These are phyloP conservation scores for Suillus plorans DNA, from an alignment of 768 basidiomycete genomes.

Conservation along the genomic window DNA sequence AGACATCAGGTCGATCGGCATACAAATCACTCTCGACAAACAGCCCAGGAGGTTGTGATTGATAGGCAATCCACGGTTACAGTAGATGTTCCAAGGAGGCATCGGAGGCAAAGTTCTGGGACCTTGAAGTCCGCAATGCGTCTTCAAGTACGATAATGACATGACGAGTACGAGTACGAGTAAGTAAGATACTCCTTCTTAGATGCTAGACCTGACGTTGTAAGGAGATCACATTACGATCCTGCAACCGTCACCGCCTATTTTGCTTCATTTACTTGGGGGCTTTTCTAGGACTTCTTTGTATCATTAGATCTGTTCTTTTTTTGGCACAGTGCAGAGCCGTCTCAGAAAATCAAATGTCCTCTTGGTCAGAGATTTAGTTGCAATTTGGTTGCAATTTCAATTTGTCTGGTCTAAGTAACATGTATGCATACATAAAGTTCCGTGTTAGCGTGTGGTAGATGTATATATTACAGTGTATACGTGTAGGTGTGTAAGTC, in stretches of 20 bases:
- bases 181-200: background rate
- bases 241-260: background rate
- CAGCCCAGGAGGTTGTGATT: slow-evolving; percentile 24
- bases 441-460: background rate
- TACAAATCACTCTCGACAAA: slow-evolving; percentile 30
- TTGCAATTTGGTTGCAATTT: background rate
- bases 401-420: background rate
- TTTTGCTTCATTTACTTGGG: background rate
- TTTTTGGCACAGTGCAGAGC: slow-evolving; percentile 13
- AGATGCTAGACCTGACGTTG: background rate
- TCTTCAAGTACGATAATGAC: slow-evolving; percentile 31
- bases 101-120: slow-evolving; percentile 29
- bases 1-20: slow-evolving; percentile 22
- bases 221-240: background rate
- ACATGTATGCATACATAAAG: background rate
- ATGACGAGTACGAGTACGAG: background rate
- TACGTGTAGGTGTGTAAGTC: too few relatives aligned
- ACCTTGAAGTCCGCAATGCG: slow-evolving; percentile 39
- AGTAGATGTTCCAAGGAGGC: slow-evolving; percentile 30
- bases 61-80: slow-evolving; percentile 29
- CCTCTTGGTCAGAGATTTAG: background rate
- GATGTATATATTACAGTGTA: too few relatives aligned
- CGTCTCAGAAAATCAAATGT: background rate
- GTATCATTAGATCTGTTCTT: slow-evolving; percentile 11
- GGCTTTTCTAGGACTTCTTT: background rate